These are phyloP conservation scores for Candida ficus DNA, from an alignment of 805 yeast species.

Conservation along the genomic window DNA sequence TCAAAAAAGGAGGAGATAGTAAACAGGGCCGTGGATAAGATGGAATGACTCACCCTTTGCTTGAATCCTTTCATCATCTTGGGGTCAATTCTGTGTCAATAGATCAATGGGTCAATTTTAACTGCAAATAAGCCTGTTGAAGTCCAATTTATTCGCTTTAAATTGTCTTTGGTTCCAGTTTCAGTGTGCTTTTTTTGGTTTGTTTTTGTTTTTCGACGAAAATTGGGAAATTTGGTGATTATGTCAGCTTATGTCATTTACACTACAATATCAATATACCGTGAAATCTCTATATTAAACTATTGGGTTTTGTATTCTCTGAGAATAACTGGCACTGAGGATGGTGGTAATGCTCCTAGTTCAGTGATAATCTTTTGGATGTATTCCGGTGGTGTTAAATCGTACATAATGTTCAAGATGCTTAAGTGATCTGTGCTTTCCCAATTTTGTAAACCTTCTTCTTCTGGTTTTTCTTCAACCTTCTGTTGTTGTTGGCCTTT, in stretches of 20 bases:
- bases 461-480: slow-evolving; percentile 17
- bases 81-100: no score
- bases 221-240: neutral
- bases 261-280: neutral
- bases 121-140: no score
- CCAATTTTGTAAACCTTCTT: slow-evolving; percentile 49
- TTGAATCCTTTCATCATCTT: slow-evolving; percentile 74
- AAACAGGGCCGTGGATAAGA: neutral
- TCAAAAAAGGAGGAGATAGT: neutral
- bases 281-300: neutral
- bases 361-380: slow-evolving; percentile 95
- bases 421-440: slow-evolving; percentile 56
- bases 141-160: no score
- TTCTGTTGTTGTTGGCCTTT: slow-evolving; percentile 18
- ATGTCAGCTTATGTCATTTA: neutral
- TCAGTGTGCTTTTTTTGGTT: no score
- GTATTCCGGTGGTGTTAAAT: slow-evolving; percentile 88
- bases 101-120: no score
- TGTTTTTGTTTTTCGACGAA: slow-evolving; percentile 4
- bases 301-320: slow-evolving; percentile 68
- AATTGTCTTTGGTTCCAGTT: no score
- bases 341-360: slow-evolving; percentile 93
- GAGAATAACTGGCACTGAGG: slow-evolving; percentile 95
- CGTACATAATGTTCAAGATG: slow-evolving; percentile 83
- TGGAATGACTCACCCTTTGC: slow-evolving; percentile 40